Evolutionary conservation across 139 green algal genomes (phyloP).

Genomic region (Diplosphaera chodatii): DNA sequence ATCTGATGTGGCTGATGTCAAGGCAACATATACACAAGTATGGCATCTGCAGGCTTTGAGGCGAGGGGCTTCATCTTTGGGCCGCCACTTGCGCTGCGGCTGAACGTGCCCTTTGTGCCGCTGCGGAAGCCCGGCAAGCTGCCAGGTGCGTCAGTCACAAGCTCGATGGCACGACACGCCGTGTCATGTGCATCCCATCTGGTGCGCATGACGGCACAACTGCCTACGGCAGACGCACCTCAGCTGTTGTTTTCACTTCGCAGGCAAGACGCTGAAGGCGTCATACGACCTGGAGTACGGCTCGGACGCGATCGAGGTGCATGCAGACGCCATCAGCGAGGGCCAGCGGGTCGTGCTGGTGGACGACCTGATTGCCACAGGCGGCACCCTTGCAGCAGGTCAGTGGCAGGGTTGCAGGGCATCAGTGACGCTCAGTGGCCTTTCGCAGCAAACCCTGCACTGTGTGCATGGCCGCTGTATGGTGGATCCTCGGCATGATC

Average conservation of each 20-base stretch:
- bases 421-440: no score
- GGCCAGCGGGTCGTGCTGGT: slow-evolving; percentile 89
- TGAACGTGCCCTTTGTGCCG: slow-evolving; percentile 84
- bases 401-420: no score
- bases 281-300: slow-evolving; percentile 88
- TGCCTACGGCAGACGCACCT: background rate
- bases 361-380: slow-evolving; percentile 97
- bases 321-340: slow-evolving; percentile 69
- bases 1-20: no score
- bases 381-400: slow-evolving; percentile 80
- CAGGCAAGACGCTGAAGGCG: slow-evolving; percentile 77
- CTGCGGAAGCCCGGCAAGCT: slow-evolving; percentile 97
- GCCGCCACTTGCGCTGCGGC: slow-evolving; percentile 81
- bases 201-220: background rate
- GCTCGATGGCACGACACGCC: no score
- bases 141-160: no score
- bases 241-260: slow-evolving; percentile 10
- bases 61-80: slow-evolving; percentile 97
- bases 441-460: no score
- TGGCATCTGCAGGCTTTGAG: slow-evolving; percentile 98
- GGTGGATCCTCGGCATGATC: background rate
- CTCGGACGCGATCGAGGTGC: slow-evolving; percentile 96
- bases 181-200: no score
- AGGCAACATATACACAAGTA: no score
- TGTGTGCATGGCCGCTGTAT: no score